Evolutionary conservation across 2,329 filamentous ascomycete species (phyloP).

Genomic region (Cylindrodendrum hubeiense): DNA sequence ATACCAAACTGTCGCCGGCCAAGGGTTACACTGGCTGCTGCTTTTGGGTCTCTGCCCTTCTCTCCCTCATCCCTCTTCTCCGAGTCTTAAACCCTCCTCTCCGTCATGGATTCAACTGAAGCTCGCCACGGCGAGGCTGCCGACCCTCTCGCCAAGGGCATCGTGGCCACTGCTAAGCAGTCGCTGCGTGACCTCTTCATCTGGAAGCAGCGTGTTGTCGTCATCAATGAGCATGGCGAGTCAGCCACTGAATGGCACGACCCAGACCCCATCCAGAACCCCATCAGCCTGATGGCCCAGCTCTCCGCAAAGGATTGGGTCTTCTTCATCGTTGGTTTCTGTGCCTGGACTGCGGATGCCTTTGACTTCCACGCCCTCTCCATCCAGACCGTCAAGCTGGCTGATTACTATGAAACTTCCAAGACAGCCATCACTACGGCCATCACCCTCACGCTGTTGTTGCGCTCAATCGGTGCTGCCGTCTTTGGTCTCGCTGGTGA

Average conservation of each 20-base stretch:
- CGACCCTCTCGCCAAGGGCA: constrained; percentile 76
- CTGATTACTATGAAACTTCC: constrained; percentile 60
- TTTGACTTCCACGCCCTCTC: constrained; percentile 88
- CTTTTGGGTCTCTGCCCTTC: neutral
- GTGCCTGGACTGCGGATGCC: constrained; percentile 84
- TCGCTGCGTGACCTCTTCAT: constrained; percentile 74
- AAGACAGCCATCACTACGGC: constrained; percentile 79
- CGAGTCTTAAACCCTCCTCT: neutral
- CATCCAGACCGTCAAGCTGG: constrained; percentile 81
- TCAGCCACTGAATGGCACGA: constrained; percentile 75
- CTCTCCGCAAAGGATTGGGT: constrained; percentile 77
- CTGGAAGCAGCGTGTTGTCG: constrained; percentile 80
- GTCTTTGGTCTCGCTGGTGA: constrained; percentile 83
- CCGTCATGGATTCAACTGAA: constrained; percentile 7
- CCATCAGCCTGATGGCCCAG: constrained; percentile 75
- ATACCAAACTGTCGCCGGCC: neutral
- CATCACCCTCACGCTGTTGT: constrained; percentile 80
- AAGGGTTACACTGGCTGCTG: neutral
- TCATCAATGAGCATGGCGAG: constrained; percentile 75
- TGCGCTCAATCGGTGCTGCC: constrained; percentile 81
- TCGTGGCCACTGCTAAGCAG: constrained; percentile 74
- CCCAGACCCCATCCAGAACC: constrained; percentile 76
- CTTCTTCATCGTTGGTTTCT: constrained; percentile 80
- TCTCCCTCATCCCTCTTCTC: constrained; percentile 11
- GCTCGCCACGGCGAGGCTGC: constrained; percentile 61